phyloP scores from a whole-genome alignment of 164 flowering plant species.

The Houttuynia cordata region DNA sequence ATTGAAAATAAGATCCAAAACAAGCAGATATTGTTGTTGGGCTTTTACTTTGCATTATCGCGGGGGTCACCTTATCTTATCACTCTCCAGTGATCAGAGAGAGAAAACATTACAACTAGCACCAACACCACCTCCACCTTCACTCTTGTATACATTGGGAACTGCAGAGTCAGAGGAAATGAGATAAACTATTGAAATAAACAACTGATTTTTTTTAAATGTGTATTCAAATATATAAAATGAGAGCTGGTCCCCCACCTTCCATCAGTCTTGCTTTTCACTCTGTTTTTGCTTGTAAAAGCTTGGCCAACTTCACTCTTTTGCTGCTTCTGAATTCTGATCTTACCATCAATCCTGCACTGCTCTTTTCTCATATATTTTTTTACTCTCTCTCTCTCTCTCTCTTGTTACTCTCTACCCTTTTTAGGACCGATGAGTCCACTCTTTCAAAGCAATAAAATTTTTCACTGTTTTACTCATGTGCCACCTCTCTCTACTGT shows the following conservation, averaged over 20 bases:
- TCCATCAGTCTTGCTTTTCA: not conserved
- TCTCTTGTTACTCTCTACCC: no score
- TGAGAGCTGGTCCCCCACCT: conserved; percentile 3
- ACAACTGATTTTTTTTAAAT: not conserved
- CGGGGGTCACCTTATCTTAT: conserved; percentile 8
- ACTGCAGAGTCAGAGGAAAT: conserved; percentile 4
- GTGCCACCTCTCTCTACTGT: not conserved
- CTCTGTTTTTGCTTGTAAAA: not conserved
- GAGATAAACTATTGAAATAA: conserved; percentile 3
- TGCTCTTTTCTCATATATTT: not conserved
- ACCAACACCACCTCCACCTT: not conserved
- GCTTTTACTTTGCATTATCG: conserved; percentile 9
- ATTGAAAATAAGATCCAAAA: not conserved
- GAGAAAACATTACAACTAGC: not conserved
- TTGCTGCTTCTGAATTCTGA: not conserved
- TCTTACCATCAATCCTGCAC: not conserved
- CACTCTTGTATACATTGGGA: not conserved
- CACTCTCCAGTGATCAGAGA: not conserved
- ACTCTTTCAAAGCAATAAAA: no score
- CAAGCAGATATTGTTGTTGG: conserved; percentile 6
- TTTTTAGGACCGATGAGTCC: no score
- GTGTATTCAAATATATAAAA: not conserved
- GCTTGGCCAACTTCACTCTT: not conserved
- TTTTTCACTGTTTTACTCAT: not conserved
- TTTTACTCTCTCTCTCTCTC: not conserved